Base-by-base conservation (phyloP, 140 eudicot genomes). In the Cichorium intybus region DNA sequence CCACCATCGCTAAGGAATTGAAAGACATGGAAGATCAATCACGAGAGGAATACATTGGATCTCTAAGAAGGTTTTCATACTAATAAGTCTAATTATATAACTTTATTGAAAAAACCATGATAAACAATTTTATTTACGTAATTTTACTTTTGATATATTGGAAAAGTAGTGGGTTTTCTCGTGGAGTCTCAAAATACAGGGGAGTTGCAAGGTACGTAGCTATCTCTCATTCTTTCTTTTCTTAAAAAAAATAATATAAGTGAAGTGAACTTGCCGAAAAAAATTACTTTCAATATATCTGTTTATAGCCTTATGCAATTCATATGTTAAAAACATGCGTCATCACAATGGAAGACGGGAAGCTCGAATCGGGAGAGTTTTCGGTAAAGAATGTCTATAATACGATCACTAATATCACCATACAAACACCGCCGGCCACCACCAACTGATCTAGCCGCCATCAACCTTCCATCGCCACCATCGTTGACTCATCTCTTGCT, bases 261-360 rank as follows among this genome's bases (percentile, higher is more conserved):
- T n/a, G n/a, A n/a, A n/a, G n/a, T 43, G 49, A 43, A 14, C 3
- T 43, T 39, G 47, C 17, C 47, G 11, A 16, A 39, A 39, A 14
- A 11, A 0, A 37, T 52, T 1, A 7, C 1, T 24, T 41, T 14
- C 22, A 14, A n/a, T 28, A 4, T 8, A 48, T 47, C 18, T 43
- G 29, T 34, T 49, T 72, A 0, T 33, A 23, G 9, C 10, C 33
- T 33, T 17, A 6, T 15, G 11, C 33, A 16, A 21, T 26, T 24
- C 17, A 39, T 34, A 34, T 18, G 17, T 51, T 10, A 14, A 24
- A 11, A 27, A 57, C 28, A 88, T 94, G 72, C 94, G 85, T 78
- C 94, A 88, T 64, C 96, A 88, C 72, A 88, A 88, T 50, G 96
- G 94, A 62, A 77, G 94, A 76, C 85, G 96, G 96, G 93, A 88